These are phyloP conservation scores for Globisporangium solare DNA, from an alignment of 352 stramenopile genomes.

Conservation along the genomic window DNA sequence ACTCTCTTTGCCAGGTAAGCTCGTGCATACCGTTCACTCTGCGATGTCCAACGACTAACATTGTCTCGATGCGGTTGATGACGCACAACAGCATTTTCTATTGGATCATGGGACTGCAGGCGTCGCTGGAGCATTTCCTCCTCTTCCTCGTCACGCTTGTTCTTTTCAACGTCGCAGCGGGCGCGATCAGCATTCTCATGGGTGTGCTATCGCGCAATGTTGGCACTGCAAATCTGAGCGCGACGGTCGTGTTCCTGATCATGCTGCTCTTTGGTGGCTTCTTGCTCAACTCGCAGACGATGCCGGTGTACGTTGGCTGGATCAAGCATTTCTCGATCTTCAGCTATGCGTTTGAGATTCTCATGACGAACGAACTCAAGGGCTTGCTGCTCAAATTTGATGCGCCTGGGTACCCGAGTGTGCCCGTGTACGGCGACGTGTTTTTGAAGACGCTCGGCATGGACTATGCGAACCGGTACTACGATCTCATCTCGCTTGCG, in stretches of 20 bases:
- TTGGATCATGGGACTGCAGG: constrained; percentile 81
- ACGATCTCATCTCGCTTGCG: constrained; percentile 52
- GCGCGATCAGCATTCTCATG: constrained; percentile 70
- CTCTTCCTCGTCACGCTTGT: constrained; percentile 70
- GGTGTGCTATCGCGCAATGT: constrained; percentile 58
- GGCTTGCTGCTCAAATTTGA: constrained; percentile 74
- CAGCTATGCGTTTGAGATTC: constrained; percentile 84
- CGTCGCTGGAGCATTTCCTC: constrained; percentile 46
- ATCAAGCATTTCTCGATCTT: constrained; percentile 83
- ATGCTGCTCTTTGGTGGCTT: constrained; percentile 88
- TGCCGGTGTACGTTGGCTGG: constrained; percentile 58
- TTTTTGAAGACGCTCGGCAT: constrained; percentile 82
- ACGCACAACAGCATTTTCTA: constrained; percentile 62
- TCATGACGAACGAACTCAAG: constrained; percentile 83
- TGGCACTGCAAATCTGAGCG: constrained; percentile 64
- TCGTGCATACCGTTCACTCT: neutral
- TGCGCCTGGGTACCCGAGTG: constrained; percentile 62
- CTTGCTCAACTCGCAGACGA: constrained; percentile 80
- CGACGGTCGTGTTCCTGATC: constrained; percentile 70
- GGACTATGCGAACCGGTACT: constrained; percentile 74
- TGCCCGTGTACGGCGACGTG: constrained; percentile 79
- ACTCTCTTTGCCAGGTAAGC: constrained; percentile 60
- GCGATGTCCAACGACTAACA: too few relatives aligned
- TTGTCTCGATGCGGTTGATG: neutral
- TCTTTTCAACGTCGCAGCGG: constrained; percentile 76